A percentile compares a stretch with the other conserved stretches of the same genome.
These are phyloP conservation scores for Candolleomyces aberdarensis DNA, from an alignment of 768 basidiomycete species.

Conservation along the genomic window DNA sequence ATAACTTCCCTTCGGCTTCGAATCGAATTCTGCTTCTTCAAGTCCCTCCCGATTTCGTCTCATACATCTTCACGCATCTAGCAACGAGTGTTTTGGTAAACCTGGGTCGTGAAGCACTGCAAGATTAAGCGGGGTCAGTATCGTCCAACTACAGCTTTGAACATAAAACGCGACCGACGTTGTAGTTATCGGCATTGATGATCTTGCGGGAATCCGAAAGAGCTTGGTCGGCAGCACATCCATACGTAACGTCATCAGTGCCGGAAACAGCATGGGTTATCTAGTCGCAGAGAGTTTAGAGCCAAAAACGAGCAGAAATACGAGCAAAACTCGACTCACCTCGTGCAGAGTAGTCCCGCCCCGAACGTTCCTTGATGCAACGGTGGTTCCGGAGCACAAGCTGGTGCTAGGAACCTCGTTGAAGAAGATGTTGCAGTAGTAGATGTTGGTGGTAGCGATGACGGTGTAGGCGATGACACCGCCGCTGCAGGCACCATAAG, in stretches of 20 bases:
- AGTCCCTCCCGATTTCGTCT: neutral
- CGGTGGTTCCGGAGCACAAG: constrained; percentile 42
- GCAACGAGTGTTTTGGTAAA: constrained; percentile 34
- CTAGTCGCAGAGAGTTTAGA: constrained; percentile 12
- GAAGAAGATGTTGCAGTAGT: constrained; percentile 47
- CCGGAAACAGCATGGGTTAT: constrained; percentile 39
- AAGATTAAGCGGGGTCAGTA: neutral
- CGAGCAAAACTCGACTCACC: constrained; percentile 15
- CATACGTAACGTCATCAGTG: constrained; percentile 41
- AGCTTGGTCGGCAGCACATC: constrained; percentile 38
- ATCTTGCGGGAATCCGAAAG: constrained; percentile 30
- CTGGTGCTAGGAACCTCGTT: constrained; percentile 34
- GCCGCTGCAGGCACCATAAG: constrained; percentile 31
- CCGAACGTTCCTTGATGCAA: constrained; percentile 42
- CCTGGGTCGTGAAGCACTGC: constrained; percentile 45
- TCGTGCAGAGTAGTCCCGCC: constrained; percentile 48
- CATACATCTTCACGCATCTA: neutral
- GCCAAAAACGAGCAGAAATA: neutral
- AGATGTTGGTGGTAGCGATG: constrained; percentile 45
- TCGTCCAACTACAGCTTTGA: neutral
- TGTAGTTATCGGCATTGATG: constrained; percentile 46
- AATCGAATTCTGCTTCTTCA: neutral
- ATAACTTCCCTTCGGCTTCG: too few relatives aligned
- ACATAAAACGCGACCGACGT: constrained; percentile 25
- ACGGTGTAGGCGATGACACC: constrained; percentile 46